Percentiles rank a stretch among this genome's conserved stretches.
Evolutionary conservation across 106 monocot species (phyloP).

Genomic region (Ottelia alismoides): DNA sequence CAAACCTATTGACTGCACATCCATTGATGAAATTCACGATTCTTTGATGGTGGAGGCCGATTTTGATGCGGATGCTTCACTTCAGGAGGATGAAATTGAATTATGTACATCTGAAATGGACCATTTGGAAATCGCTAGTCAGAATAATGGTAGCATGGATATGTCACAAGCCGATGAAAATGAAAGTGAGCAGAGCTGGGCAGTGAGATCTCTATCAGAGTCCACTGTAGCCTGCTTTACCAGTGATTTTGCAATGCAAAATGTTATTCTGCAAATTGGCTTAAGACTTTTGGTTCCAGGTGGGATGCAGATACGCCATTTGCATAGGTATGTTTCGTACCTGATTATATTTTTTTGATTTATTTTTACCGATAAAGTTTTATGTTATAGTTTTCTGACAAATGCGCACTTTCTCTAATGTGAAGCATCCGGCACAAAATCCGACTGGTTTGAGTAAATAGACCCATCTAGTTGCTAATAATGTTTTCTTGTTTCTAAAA

Average conservation of each 20-base stretch:
- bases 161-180: constrained; percentile 12
- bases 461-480: too few relatives aligned
- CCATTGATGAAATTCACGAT: too few relatives aligned
- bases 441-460: too few relatives aligned
- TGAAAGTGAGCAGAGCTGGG: constrained; percentile 70
- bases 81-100: constrained; percentile 12
- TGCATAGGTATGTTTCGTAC: constrained; percentile 88
- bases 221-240: constrained; percentile 88
- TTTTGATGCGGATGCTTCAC: not conserved
- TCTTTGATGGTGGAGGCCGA: not conserved
- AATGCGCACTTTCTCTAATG: too few relatives aligned
- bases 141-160: constrained; percentile 35
- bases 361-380: too few relatives aligned
- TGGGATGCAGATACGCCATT: constrained; percentile 90
- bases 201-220: constrained; percentile 57
- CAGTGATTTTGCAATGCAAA: constrained; percentile 97
- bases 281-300: constrained; percentile 80
- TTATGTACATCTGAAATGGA: constrained; percentile 22
- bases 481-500: too few relatives aligned
- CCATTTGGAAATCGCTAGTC: constrained; percentile 34
- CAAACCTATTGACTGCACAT: constrained; percentile 7
- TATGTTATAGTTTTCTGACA: too few relatives aligned
- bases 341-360: too few relatives aligned
- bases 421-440: too few relatives aligned
- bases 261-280: constrained; percentile 93